Percentiles rank a stretch among this genome's conserved stretches.
These are phyloP conservation scores for Candida tropicalis DNA, from an alignment of 1,139 yeast species.

Conservation along the genomic window DNA sequence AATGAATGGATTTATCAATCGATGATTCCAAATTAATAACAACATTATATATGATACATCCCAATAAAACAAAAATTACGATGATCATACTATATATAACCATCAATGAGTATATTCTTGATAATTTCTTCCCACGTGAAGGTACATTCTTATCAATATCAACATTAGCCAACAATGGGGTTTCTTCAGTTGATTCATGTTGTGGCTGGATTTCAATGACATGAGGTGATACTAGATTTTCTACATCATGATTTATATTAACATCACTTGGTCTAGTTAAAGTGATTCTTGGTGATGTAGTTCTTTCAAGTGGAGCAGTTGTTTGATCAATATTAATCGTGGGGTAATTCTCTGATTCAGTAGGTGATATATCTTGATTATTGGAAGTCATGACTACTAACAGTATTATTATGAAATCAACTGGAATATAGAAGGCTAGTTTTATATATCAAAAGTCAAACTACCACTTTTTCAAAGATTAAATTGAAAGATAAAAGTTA, in stretches of 20 bases:
- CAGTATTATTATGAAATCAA: no score
- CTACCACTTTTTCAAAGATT: no score
- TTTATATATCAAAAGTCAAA: no score
- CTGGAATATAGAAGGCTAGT: no score
- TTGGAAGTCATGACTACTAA: no score
- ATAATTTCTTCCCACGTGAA: background rate
- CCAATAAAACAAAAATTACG: background rate
- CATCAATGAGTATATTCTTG: background rate
- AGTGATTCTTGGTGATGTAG: slow-evolving; percentile 4
- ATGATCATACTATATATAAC: background rate
- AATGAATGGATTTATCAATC: slow-evolving; percentile 22
- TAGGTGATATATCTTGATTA: no score
- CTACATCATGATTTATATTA: background rate
- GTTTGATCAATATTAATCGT: background rate
- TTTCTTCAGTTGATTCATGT: slow-evolving; percentile 2
- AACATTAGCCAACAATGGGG: slow-evolving; percentile 3
- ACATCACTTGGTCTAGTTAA: slow-evolving; percentile 6
- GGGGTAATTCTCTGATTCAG: no score
- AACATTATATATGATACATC: background rate
- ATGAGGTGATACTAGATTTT: background rate
- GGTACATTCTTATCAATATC: background rate
- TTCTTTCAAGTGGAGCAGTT: background rate
- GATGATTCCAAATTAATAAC: slow-evolving; percentile 17
- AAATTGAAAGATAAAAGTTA: no score
- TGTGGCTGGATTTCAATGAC: background rate